phyloP scores from a whole-genome alignment of 805 yeast species.

The Wickerhamiella dianesei region DNA sequence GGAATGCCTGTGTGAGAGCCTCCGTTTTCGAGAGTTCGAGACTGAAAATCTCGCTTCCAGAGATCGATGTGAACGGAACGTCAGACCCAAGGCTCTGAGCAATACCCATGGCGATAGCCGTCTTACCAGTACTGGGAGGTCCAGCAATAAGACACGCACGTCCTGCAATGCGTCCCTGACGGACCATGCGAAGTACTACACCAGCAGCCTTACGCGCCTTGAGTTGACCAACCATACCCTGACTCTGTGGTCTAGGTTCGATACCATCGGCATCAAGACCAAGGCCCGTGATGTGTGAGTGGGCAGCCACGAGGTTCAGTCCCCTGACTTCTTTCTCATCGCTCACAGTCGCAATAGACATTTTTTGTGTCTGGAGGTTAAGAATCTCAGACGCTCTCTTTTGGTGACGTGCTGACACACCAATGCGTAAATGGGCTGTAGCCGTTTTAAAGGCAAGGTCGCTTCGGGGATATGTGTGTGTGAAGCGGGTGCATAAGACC shows the following conservation, averaged over 20 bases:
- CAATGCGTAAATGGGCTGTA: too few relatives aligned
- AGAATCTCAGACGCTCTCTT: background rate
- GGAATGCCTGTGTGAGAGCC: conserved; percentile 88
- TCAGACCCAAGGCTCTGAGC: conserved; percentile 40
- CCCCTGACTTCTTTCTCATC: conserved; percentile 38
- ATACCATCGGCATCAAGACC: conserved; percentile 82
- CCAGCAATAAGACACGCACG: conserved; percentile 93
- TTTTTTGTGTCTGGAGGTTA: conserved; percentile 1
- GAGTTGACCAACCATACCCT: conserved; percentile 96
- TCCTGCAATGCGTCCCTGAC: conserved; percentile 91
- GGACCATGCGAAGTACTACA: conserved; percentile 80
- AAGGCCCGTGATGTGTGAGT: conserved; percentile 89
- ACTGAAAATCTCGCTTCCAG: conserved; percentile 87
- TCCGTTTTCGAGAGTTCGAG: conserved; percentile 91
- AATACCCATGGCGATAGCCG: conserved; percentile 92
- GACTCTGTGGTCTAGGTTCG: conserved; percentile 64
- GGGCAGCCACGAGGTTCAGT: conserved; percentile 88
- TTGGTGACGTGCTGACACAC: too few relatives aligned
- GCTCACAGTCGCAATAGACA: conserved; percentile 29
- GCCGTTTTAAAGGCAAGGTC: too few relatives aligned
- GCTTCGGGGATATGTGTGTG: too few relatives aligned
- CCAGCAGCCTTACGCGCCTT: conserved; percentile 97
- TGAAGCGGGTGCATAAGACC: too few relatives aligned
- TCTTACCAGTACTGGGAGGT: conserved; percentile 97
- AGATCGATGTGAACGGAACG: conserved; percentile 91